Percentiles rank a stretch among this genome's conserved stretches.
Evolutionary conservation across 73 alveolate species (phyloP).

Genomic region (Effrenium voratum): DNA sequence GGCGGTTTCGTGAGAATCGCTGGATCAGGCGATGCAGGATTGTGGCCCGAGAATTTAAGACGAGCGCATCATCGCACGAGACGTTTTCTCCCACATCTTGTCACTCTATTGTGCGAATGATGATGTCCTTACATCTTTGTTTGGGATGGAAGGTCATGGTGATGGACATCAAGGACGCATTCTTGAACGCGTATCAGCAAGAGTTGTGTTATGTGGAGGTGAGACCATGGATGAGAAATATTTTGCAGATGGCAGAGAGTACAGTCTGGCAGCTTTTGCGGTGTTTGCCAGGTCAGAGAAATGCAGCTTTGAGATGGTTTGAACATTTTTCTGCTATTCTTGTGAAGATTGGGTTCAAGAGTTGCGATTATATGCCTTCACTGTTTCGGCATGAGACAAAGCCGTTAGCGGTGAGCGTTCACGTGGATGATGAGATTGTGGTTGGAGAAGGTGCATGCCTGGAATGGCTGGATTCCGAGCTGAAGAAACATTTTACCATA

Average conservation of each 20-base stretch:
- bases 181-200: not conserved
- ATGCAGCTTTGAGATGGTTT: not conserved
- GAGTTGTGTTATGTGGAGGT: not conserved
- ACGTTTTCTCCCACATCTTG: not conserved
- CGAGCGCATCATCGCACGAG: not conserved
- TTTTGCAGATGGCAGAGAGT: not conserved
- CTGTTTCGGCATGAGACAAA: not conserved
- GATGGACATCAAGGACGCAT: not conserved
- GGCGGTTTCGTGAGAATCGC: not conserved
- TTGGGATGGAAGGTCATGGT: not conserved
- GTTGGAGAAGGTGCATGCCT: not conserved
- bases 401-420: not conserved
- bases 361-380: not conserved
- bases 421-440: not conserved
- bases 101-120: not conserved
- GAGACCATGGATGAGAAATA: not conserved
- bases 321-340: not conserved
- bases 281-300: not conserved
- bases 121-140: not conserved
- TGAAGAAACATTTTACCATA: no score
- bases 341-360: not conserved
- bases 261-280: not conserved
- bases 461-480: no score
- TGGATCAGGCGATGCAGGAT: not conserved
- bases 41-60: not conserved